phyloP scores from a whole-genome alignment of 495 filamentous ascomycete genomes.

The Daldinia decipiens region DNA sequence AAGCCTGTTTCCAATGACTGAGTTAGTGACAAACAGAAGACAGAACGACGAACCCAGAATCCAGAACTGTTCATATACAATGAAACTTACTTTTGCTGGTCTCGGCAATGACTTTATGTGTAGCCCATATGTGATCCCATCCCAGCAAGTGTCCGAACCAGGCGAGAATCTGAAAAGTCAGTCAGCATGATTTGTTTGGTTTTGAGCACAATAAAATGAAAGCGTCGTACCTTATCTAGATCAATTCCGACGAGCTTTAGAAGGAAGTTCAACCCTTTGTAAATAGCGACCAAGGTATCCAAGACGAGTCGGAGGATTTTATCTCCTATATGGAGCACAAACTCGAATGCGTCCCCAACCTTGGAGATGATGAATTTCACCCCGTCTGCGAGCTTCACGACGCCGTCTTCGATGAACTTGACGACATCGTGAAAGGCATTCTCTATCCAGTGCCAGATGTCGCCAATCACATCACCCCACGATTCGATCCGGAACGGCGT shows the following conservation, averaged over 20 bases:
- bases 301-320: background rate
- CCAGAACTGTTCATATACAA: background rate
- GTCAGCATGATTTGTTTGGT: background rate
- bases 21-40: background rate
- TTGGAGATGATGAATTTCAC: background rate
- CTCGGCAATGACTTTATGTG: background rate
- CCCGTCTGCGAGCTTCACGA: background rate
- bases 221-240: background rate
- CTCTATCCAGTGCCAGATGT: background rate
- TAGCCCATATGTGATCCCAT: background rate
- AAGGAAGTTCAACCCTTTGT: background rate
- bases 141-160: background rate
- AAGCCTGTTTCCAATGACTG: background rate
- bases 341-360: background rate
- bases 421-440: background rate
- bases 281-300: background rate
- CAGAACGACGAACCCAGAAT: background rate
- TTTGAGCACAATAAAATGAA: background rate
- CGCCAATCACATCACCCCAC: background rate
- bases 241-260: background rate
- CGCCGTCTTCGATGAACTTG: background rate
- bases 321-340: background rate
- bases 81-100: background rate
- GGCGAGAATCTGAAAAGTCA: background rate
- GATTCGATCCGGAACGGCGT: background rate